Evolutionary conservation across 768 basidiomycete species (phyloP).

Genomic region (Naganishia onofrii): DNA sequence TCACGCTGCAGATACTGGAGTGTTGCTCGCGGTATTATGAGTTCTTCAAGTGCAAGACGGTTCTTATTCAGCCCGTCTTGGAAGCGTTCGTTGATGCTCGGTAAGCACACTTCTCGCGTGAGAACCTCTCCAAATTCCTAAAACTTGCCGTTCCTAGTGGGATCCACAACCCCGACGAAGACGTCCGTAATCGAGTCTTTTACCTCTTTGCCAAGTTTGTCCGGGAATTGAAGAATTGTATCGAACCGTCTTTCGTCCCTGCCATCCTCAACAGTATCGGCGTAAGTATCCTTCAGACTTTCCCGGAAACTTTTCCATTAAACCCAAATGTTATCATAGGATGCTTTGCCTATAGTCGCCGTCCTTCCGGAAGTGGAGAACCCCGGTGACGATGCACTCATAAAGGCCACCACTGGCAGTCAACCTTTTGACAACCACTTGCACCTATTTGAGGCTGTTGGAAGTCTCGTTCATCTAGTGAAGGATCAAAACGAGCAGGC

Average conservation of each 20-base stretch:
- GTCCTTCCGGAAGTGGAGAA: constrained; percentile 75
- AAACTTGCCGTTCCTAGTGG: constrained; percentile 60
- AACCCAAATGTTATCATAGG: constrained; percentile 53
- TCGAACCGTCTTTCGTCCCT: constrained; percentile 68
- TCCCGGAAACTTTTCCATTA: constrained; percentile 52
- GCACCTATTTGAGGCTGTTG: constrained; percentile 89
- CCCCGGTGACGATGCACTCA: constrained; percentile 63
- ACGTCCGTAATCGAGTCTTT: constrained; percentile 72
- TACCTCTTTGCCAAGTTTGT: constrained; percentile 93
- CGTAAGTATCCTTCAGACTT: constrained; percentile 48
- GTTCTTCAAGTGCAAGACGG: constrained; percentile 91
- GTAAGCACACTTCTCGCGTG: constrained; percentile 56
- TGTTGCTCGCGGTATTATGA: constrained; percentile 86
- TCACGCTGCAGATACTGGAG: constrained; percentile 89
- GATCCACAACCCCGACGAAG: constrained; percentile 70
- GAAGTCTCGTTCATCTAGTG: constrained; percentile 76
- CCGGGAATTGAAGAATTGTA: constrained; percentile 72
- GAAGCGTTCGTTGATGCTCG: constrained; percentile 80
- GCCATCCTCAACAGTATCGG: constrained; percentile 62
- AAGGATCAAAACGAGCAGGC: constrained; percentile 66
- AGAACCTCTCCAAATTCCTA: not conserved
- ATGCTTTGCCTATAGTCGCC: constrained; percentile 71
- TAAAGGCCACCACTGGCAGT: constrained; percentile 73
- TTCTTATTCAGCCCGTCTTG: constrained; percentile 79
- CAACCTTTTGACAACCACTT: constrained; percentile 80